Base-by-base conservation (phyloP, 129 eudicot species). In the Artemisia tridentata region DNA sequence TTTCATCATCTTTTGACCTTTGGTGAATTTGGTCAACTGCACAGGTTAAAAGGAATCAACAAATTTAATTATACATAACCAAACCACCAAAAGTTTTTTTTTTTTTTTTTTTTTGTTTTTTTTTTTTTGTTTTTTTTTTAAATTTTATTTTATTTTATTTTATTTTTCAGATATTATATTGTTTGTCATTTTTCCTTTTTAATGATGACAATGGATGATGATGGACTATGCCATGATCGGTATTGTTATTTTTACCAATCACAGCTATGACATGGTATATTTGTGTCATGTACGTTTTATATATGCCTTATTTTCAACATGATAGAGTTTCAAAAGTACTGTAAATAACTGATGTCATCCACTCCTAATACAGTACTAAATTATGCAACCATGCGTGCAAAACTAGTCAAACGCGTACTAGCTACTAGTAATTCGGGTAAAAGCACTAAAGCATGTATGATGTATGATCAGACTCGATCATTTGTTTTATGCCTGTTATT, bases 11-110 rank as follows among this genome's bases (percentile, higher is more conserved):
- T 70, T 23, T 69, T 51, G 75, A 77, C 71, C 65, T 9, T 51
- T 61, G 71, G 63, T 77, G 81, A 62, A 77, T 70, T 62, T 69
- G 81, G 66, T 77, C 76, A 77, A 62, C 80, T 69, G 75, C 75
- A 69, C 65, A 20, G 49, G 64, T 77, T 49, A 69, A 60, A 53
- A 60, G 75, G 56, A 54, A 38, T 67, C 65, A 69, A 63, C 76
- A 69, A 69, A 69, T 77, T 63, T 62, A 69, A 56, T 56, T 64
- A 17, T 65, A 18, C 59, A 75, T 69, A 69, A 69, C 81, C 72
- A 77, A 77, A 54, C 80, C 80, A 69, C 81, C 66, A 76, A 51
- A 41, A 51, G 17, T 55, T 11, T 49, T 25, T 5, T 4, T 29
- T 29, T 29, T 0, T 45, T n/a, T n/a, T n/a, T n/a, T n/a, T n/a